Evolutionary conservation across 805 yeast species (phyloP), one percentile per base, ranked within the genome.

Genomic region (Schwanniomyces occidentalis): DNA sequence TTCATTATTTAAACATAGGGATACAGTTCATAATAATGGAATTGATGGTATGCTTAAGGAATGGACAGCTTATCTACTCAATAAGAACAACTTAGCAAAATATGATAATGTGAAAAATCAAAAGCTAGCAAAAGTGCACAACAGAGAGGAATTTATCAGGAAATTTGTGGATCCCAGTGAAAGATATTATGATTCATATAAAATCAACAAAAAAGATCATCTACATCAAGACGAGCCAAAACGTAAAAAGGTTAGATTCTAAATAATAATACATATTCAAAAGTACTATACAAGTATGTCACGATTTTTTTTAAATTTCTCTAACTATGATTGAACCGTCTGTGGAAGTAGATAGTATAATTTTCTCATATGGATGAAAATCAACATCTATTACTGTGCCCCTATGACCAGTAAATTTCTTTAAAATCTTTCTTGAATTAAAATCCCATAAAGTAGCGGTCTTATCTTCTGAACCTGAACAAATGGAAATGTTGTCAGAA

Each of bases 401-500:
- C 4, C 49, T 44, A 48, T 85, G 90, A 2, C 89, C 90, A 3
- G 66, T 62, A 7, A 71, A 54, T 46, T 80, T 78, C 30, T 66
- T 59, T 5, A 67, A 40, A 16, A 80, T 45, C 30, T 65, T 65
- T 33, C 77, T 61, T 0, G 82, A 63, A 4, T 66, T 65, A 10
- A 73, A 61, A 41, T 80, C 80, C 91, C 90, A 85, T 3, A 71
- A 44, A 4, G 78, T 75, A 1, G 75, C 69, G 5, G 76, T 67
- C 1, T 71, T 63, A 52, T 84, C 88, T 18, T 75, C 77, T 1
- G 86, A 74, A 0, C 91, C 93, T 12, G 86, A 75, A 3, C 61
- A 44, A 6, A 76, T 50, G 46, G 64, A 40, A 48, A 65, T 48
- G 32, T 60, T 67, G 34, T 63, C 64, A 6, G 47, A 48, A n/a